Conservation (phyloP, 108 stramenopile species). For the Nitzschia palea region DNA sequence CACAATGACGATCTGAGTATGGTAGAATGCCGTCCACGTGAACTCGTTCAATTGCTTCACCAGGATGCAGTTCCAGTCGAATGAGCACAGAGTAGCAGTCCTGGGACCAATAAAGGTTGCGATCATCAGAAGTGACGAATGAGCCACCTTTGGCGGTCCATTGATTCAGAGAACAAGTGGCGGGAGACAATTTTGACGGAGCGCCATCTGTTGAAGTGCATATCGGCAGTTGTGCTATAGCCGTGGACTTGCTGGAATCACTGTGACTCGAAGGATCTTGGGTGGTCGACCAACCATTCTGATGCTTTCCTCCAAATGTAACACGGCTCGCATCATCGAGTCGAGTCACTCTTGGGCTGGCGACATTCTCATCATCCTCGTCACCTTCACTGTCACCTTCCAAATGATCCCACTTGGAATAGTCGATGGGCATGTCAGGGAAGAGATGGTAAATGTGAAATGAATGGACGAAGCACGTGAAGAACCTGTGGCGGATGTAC, state of each 20-base stretch:
- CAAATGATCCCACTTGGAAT: constrained; percentile 59
- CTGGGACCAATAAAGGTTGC: constrained; percentile 43
- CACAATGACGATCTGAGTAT: constrained; percentile 36
- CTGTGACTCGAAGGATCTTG: no score
- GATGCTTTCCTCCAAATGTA: constrained; percentile 32
- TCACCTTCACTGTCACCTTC: constrained; percentile 27
- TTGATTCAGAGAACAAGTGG: not conserved
- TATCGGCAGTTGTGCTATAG: no score
- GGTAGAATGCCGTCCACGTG: constrained; percentile 13
- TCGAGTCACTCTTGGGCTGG: constrained; percentile 35
- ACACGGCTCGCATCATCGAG: constrained; percentile 38
- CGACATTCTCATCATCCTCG: constrained; percentile 21
- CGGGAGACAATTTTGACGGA: not conserved
- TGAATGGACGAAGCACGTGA: no score
- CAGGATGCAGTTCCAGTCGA: constrained; percentile 23
- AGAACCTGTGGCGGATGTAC: no score
- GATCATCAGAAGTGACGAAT: not conserved
- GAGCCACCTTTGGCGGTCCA: constrained; percentile 37
- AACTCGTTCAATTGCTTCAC: constrained; percentile 14
- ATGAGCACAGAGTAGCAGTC: constrained; percentile 42
- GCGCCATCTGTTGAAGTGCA: not conserved
- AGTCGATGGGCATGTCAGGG: constrained; percentile 36
- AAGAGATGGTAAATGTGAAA: not conserved
- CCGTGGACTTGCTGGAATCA: no score
- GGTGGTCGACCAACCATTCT: no score